phyloP scores from a whole-genome alignment of 805 yeast genomes.

The Zygosaccharomyces bailii region DNA sequence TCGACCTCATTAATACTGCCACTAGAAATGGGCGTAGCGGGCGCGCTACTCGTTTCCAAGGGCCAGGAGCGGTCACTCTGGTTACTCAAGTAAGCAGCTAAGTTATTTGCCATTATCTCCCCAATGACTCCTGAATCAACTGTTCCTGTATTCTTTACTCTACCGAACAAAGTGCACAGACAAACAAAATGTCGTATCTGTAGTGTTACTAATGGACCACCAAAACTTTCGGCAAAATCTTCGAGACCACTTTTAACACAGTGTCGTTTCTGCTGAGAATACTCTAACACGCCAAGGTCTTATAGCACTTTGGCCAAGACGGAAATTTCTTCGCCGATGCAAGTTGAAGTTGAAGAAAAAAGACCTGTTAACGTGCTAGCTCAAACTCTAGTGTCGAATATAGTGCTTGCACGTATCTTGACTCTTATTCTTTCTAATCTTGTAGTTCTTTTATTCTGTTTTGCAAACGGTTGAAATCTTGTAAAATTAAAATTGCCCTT shows the following conservation, averaged over 20 bases:
- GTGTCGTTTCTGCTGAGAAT: background rate
- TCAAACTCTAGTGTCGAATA: background rate
- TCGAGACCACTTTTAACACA: background rate
- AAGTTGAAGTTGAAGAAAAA: background rate
- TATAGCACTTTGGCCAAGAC: background rate
- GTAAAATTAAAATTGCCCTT: background rate
- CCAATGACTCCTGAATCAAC: background rate
- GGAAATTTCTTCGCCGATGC: background rate
- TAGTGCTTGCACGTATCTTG: background rate
- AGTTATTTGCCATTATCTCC: conserved; percentile 24
- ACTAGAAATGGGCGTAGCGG: conserved; percentile 6
- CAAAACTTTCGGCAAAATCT: background rate
- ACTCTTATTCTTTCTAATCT: background rate
- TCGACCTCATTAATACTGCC: conserved; percentile 3
- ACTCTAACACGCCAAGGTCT: background rate
- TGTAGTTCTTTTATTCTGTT: background rate
- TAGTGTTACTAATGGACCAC: background rate
- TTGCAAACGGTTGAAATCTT: background rate
- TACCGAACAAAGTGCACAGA: background rate
- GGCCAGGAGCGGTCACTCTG: conserved; percentile 8
- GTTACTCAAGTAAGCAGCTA: conserved; percentile 31
- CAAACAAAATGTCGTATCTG: background rate
- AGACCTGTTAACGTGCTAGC: background rate
- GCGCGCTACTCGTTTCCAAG: conserved; percentile 8
- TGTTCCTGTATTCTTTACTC: background rate